Evolutionary conservation across 2,329 filamentous ascomycete genomes (phyloP), one percentile per base, ranked within the genome.

Genomic region (Beauveria pseudobassiana): DNA sequence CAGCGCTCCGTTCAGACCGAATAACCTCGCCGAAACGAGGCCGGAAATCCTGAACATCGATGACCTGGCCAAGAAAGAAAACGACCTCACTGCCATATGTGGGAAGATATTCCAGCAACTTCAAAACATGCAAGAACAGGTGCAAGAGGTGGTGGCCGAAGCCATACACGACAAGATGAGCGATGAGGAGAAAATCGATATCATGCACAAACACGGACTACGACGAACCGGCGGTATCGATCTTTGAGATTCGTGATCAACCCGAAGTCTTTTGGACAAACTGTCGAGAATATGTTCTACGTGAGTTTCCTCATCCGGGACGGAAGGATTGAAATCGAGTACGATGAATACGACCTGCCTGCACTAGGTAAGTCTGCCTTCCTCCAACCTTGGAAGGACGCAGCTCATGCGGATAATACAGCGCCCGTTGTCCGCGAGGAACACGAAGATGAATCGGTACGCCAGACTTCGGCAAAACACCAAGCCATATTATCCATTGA

Each of bases 271-370:
- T 99, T 98, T 69, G 91, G 91, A 0, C 95, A 99, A 74, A 96
- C 92, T 0, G 87, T 99, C 7, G 95, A 99, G 72, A 99, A 99
- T 69, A 80, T 99, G 68, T 99, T 99, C 74, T 98, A 98, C 72
- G 85, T 96, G 67, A 96, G 91, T 71, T 99, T 99, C 70, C 77
- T 99, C 64, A 91, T 98, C 63, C 86, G 90, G 62, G 95, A 99
- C 74, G 92, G 92, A 12, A 85, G 83, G 63, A 84, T 92, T 6
- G 85, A 85, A 40, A 81, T 99, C n/a, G 80, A 84, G 3, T 82
- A 86, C 61, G 93, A 97, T 69, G 81, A 86, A 14, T 77, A 88
- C 63, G 87, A 83, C 1, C 76, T 96, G 48, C 93, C 93, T n/a
- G 86, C 91, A 24, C 74, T 98, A 54, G 80, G 92, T 96, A 80